Percentiles rank a stretch among this genome's conserved stretches.
Conservation (phyloP, 495 filamentous ascomycete genomes). For the Hypoxylon fuscum region DNA sequence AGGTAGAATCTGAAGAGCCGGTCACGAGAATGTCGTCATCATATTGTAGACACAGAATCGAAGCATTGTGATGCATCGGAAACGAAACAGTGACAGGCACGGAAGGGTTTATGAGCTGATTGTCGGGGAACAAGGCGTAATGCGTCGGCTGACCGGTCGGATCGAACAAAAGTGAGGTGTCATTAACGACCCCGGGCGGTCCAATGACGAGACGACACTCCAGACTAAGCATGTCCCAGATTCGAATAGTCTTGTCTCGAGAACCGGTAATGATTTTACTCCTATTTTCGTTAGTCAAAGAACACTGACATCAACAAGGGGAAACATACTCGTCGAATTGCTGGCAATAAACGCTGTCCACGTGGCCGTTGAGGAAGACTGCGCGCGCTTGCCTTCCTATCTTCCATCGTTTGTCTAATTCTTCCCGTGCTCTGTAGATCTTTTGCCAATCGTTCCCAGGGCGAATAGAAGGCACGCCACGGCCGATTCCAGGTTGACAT, state of each 20-base stretch:
- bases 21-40: constrained; percentile 93
- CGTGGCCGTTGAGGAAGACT: constrained; percentile 90
- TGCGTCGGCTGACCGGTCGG: constrained; percentile 53
- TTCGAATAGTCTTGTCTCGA: constrained; percentile 89
- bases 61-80: constrained; percentile 77
- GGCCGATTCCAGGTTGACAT: constrained; percentile 55
- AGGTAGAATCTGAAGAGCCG: constrained; percentile 89
- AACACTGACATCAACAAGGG: constrained; percentile 1
- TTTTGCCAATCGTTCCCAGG: constrained; percentile 80
- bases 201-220: constrained; percentile 84
- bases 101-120: constrained; percentile 52
- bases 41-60: constrained; percentile 93
- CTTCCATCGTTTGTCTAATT: constrained; percentile 82
- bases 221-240: constrained; percentile 92
- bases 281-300: constrained; percentile 55
- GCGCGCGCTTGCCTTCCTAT: constrained; percentile 73
- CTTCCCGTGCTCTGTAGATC: constrained; percentile 77
- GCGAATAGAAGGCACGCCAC: constrained; percentile 58
- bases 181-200: constrained; percentile 59
- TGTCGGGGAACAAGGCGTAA: constrained; percentile 57
- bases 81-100: constrained; percentile 58
- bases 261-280: constrained; percentile 96
- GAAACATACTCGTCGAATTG: constrained; percentile 90
- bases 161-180: constrained; percentile 54
- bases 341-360: constrained; percentile 94